Conservation (phyloP, 2,329 filamentous ascomycete species). For the Diaporthe citrichinensis region DNA sequence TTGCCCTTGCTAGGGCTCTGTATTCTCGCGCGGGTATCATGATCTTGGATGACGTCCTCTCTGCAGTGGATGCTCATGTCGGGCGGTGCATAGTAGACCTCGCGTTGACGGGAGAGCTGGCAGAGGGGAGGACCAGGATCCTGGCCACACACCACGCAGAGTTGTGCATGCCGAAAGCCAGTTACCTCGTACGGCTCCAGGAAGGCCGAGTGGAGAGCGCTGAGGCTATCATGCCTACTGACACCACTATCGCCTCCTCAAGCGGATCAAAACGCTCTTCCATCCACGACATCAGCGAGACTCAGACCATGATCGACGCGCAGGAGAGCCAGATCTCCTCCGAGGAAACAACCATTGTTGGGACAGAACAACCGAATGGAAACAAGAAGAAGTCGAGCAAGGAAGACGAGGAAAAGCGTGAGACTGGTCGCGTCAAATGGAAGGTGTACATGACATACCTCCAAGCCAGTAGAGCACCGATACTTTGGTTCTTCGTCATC, state of each 20-base stretch:
- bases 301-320: constrained; percentile 36
- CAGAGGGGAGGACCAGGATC: constrained; percentile 70
- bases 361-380: constrained; percentile 33
- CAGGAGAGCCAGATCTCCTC: constrained; percentile 38
- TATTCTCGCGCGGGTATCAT: constrained; percentile 60
- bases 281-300: constrained; percentile 40
- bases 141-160: constrained; percentile 69
- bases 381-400: constrained; percentile 42
- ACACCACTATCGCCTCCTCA: constrained; percentile 10
- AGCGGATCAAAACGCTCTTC: constrained; percentile 37
- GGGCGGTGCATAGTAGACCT: constrained; percentile 64
- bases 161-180: constrained; percentile 49
- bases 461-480: constrained; percentile 48
- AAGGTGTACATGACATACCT: constrained; percentile 53
- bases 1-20: constrained; percentile 60
- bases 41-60: constrained; percentile 65
- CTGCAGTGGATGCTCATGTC: constrained; percentile 62
- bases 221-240: constrained; percentile 42
- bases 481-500: constrained; percentile 48
- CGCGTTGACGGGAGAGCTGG: constrained; percentile 66
- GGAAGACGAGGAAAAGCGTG: constrained; percentile 49
- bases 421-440: constrained; percentile 52
- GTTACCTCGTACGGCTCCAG: constrained; percentile 49
- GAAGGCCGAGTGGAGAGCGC: constrained; percentile 47
- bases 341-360: constrained; percentile 36